Evolutionary conservation across 2,329 filamentous ascomycete genomes (phyloP), one percentile per base, ranked within the genome.

Genomic region (Neocatenulostroma microsporum): DNA sequence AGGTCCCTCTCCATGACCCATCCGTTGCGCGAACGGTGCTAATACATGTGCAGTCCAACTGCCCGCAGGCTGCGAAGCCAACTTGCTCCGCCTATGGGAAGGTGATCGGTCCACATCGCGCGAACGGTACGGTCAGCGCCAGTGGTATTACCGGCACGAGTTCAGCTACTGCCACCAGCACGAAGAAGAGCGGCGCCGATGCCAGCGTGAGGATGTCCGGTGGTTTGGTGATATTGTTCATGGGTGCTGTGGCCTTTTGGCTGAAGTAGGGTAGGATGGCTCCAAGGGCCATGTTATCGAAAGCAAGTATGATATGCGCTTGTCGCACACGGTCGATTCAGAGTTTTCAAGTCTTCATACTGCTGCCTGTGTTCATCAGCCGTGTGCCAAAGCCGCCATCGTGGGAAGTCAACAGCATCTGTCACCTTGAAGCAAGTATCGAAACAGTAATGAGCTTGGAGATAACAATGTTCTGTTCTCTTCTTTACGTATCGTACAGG

Each of bases 1-100:
- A 34, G 42, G 44, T 45, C n/a, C 3, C 17, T 9, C 4, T 13
- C 5, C 11, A 5, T 30, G 5, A 1, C 14, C 17, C 7, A 9
- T 26, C 6, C n/a, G 23, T 7, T 23, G 19, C 14, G 11, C 8
- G 8, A 12, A 6, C 20, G 10, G 10, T 34, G 25, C n/a, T 37
- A 17, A 31, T 29, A 30, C 15, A 10, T 20, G 9, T 8, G 3
- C 19, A 42, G 39, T 21, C 61, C 14, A 51, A 55, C 20, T 78
- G 74, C 54, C 68, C 67, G 2, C 33, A 69, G 9, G 63, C 68
- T 11, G 42, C 57, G 6, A 65, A 69, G 30, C 55, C 65, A 6
- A 61, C 60, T 5, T 78, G 74, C 49, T 49, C 51, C 14, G 46
- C 53, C 12, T 74, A 74, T 47, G 57, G 56, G 27, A 15, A 37